These are phyloP conservation scores for Fusarium coffeatum DNA, from an alignment of 2,329 filamentous ascomycete species.

Conservation along the genomic window DNA sequence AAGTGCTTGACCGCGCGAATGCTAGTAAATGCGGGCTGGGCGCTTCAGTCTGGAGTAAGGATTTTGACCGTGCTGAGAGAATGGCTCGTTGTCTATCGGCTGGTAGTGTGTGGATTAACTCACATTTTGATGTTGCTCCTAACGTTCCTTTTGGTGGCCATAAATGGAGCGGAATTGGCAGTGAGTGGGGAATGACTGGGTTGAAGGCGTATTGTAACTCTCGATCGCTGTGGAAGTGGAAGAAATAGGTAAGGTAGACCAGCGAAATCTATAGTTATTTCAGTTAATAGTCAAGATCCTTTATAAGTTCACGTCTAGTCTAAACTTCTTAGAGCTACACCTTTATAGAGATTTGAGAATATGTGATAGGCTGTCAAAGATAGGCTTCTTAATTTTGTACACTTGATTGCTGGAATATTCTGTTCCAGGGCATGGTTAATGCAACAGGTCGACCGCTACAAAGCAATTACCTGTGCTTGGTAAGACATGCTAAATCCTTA, in stretches of 20 bases:
- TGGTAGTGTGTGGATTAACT: conserved; percentile 14
- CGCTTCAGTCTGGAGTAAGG: conserved; percentile 62
- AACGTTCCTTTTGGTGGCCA: conserved; percentile 10
- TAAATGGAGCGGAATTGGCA: conserved; percentile 9
- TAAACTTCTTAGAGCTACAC: too few species aligned
- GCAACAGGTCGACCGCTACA: not conserved
- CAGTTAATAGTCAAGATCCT: not conserved
- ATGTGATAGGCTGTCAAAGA: not conserved
- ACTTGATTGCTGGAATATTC: not conserved
- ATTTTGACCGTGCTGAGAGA: not conserved
- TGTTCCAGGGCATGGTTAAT: fast-evolving
- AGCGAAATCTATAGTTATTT: not conserved
- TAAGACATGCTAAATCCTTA: not conserved
- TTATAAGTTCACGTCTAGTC: too few species aligned
- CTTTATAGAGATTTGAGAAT: too few species aligned
- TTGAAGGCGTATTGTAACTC: not conserved
- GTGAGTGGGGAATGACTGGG: conserved; percentile 6
- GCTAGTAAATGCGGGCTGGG: conserved; percentile 48
- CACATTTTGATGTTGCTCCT: conserved; percentile 2
- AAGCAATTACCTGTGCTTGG: not conserved
- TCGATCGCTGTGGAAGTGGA: not conserved
- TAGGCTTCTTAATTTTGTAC: not conserved
- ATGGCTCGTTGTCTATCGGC: not conserved
- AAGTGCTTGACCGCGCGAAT: not conserved
- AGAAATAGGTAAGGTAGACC: not conserved